Evolutionary conservation across 2,329 filamentous ascomycete genomes (phyloP).

Genomic region (Fusarium hainanense): DNA sequence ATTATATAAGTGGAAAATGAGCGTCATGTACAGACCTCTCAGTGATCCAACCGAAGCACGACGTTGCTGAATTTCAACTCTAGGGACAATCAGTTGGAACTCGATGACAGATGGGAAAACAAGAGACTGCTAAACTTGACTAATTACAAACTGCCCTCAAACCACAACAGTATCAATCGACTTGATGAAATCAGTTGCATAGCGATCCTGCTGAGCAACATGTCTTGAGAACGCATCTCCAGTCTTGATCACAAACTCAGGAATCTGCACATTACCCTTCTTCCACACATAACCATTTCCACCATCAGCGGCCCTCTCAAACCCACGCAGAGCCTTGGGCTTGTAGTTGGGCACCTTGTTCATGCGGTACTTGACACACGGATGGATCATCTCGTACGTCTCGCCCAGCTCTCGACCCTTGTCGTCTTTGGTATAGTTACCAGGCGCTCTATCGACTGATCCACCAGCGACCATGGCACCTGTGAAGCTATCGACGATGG

Average conservation of each 20-base stretch:
- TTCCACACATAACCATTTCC: constrained; percentile 31
- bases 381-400: constrained; percentile 41
- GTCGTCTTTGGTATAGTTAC: constrained; percentile 29
- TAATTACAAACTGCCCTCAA: neutral
- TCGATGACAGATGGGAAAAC: neutral
- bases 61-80: no score
- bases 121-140: neutral
- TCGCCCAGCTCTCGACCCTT: constrained; percentile 19
- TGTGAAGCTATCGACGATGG: constrained; percentile 44
- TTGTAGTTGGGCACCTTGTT: constrained; percentile 32
- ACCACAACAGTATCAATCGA: constrained; percentile 22
- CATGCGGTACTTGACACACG: constrained; percentile 40
- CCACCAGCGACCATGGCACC: constrained; percentile 29
- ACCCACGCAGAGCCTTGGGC: constrained; percentile 34
- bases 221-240: constrained; percentile 34
- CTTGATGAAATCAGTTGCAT: constrained; percentile 29
- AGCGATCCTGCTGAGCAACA: constrained; percentile 32
- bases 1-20: neutral
- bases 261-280: constrained; percentile 28
- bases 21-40: neutral
- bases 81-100: neutral
- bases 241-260: constrained; percentile 39
- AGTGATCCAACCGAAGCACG: neutral
- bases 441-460: constrained; percentile 32
- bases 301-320: constrained; percentile 17